Base-by-base conservation (phyloP, 1,139 yeast genomes). In the Tardiomyces blankii region DNA sequence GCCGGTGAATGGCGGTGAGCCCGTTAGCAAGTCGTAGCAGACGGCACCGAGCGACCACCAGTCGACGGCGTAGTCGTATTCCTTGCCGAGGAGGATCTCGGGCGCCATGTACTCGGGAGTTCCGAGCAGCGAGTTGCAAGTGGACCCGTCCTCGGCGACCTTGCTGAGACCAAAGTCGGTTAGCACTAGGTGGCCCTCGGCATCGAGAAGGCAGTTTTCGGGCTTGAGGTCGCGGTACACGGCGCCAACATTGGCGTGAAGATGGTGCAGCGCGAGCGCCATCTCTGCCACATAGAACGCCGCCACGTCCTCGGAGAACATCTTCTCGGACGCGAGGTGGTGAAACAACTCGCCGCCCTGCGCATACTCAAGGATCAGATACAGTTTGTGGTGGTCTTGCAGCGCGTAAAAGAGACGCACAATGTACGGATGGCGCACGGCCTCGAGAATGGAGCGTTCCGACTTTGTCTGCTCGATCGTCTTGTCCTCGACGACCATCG, bases 11-110 rank as follows among this genome's bases (percentile, higher is more conserved):
- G 98, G 98, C 1, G 98, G 97, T 42, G 82, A 75, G 0, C 98
- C 97, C 0, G 95, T 84, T 40, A 91, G 69, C 69, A 91, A 73
- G 63, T 91, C 97, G 61, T 71, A 87, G 28, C 87, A 75, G 7
- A 91, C 86, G 53, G 96, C 87, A 0, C 98, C 97, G 28, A 91
- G 69, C 0, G 96, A 87, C 94, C 97, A 91, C 95, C 96, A 91
- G 61, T 91, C 98, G 11, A 93, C 96, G 9, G 80, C 74, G 52
- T 76, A 81, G 53, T 88, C 91, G 60, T 91, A 91, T n/a, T 82
- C 80, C 51, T 82, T 78, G 23, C 96, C 96, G 45, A 77, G 77
- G 25, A 91, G 66, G 30, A 91, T 84, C 62, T 91, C 97, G 1
- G 98, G 98, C 0, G 97, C 97, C 86, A 89, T 88, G 61, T 88